A percentile compares a stretch with the other conserved stretches of the same genome.
Conservation (phyloP, 2,329 filamentous ascomycete genomes). For the Cordyceps javanica region DNA sequence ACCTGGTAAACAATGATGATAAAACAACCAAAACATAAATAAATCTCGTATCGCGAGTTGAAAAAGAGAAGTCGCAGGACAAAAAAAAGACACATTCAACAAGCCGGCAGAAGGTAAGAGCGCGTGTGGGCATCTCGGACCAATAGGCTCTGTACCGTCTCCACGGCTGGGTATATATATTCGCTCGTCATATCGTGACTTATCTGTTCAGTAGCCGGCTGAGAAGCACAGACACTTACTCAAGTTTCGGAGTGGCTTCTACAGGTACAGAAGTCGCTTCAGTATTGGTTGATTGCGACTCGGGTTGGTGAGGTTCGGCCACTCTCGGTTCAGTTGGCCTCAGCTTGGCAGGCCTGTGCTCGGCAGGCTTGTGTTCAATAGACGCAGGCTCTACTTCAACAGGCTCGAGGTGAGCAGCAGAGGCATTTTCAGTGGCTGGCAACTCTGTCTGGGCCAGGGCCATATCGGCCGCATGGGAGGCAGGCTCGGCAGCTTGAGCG, state of each 20-base stretch:
- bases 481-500: neutral
- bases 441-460: neutral
- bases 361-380: neutral
- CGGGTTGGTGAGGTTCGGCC: neutral
- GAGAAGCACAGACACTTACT: neutral
- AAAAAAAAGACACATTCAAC: constrained; percentile 6
- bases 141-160: neutral
- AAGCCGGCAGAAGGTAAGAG: neutral
- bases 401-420: neutral
- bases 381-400: neutral
- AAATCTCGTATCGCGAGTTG: neutral
- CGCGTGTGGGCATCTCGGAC: neutral
- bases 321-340: neutral
- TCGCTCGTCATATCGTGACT: constrained; percentile 10
- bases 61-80: neutral
- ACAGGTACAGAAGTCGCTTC: neutral
- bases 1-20: neutral
- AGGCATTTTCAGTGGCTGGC: neutral
- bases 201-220: neutral
- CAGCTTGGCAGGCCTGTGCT: neutral
- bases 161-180: constrained; percentile 1
- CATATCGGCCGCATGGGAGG: neutral
- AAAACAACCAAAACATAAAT: neutral
- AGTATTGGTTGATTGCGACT: neutral
- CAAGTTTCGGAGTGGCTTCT: neutral